phyloP scores from a whole-genome alignment of 192 early-diverging fungal genomes.

The Linnemannia schmuckeri region DNA sequence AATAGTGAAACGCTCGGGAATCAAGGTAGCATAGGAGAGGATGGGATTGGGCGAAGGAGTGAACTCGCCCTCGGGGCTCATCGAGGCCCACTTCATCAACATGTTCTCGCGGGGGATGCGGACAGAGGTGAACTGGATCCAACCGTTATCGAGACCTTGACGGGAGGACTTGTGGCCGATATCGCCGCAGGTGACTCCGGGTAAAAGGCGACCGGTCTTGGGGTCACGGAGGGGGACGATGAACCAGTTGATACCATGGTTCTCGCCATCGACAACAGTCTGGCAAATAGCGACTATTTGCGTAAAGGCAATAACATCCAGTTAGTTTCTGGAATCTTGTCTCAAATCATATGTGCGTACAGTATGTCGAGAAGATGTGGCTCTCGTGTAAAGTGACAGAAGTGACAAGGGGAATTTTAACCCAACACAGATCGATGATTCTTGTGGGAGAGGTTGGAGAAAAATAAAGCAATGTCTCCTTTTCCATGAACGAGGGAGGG shows the following conservation, averaged over 20 bases:
- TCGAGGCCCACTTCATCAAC: constrained; percentile 69
- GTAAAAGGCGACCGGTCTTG: constrained; percentile 62
- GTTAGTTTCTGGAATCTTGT: neutral
- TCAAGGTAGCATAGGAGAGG: constrained; percentile 71
- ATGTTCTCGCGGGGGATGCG: constrained; percentile 71
- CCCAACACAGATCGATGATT: neutral
- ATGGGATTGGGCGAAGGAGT: constrained; percentile 66
- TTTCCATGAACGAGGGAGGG: neutral
- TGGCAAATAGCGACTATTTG: constrained; percentile 66
- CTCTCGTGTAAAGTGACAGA: constrained; percentile 5
- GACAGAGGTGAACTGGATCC: constrained; percentile 71
- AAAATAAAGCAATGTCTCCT: neutral
- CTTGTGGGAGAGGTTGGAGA: neutral
- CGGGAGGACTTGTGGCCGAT: constrained; percentile 73
- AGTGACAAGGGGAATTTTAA: neutral
- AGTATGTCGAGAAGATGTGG: neutral
- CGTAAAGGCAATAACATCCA: neutral
- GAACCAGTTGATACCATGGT: constrained; percentile 76
- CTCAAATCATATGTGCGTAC: neutral
- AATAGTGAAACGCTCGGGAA: constrained; percentile 72
- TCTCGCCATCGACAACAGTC: constrained; percentile 69
- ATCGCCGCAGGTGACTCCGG: constrained; percentile 69
- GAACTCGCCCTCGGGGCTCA: constrained; percentile 68
- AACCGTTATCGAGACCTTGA: constrained; percentile 74
- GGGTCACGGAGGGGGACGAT: constrained; percentile 70